Evolutionary conservation across 331 rosid genomes (phyloP), one percentile per base, ranked within the genome.

Genomic region (Quercus phellos): DNA sequence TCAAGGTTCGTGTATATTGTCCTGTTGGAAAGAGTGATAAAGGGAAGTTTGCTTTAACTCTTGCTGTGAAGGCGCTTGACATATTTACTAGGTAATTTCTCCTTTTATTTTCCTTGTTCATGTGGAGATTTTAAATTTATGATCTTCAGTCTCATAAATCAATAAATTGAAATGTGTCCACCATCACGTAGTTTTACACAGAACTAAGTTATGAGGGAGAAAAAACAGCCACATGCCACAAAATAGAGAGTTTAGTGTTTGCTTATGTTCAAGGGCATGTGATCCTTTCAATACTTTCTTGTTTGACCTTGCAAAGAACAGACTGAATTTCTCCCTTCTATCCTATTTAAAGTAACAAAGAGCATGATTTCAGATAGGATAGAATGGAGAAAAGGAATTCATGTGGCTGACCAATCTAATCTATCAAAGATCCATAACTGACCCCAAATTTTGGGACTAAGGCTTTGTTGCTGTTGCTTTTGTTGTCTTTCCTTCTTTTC

Each of bases 31-130:
- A 79, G 70, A 78, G 74, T 22, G 81, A 87, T 34, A n/a, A 78
- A 55, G 86, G 86, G 68, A 77, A 75, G 55, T 76, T 75, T 76
- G 79, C 88, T 68, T 58, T 84, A 63, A 29, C 66, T 69, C 38
- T 84, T 63, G 90, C 88, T 68, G 86, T 87, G 34, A 76, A 81
- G 82, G 27, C 85, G 6, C 90, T 84, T 34, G 79, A 79, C 32
- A 19, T 73, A 10, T 84, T 68, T 69, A 34, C 82, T 3, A 64
- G 81, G 88, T 84, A 84, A 77, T 59, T 26, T 68, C 17, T 1
- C 34, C 16, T 59, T 2, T 19, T 68, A 38, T 63, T 24, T 59
- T 19, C 13, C 69, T 18, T 46, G 18, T 30, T 55, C 17, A 18
- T 70, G 14, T 46, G 3, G 51, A 30, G 27, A 30, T 29, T 21